Evolutionary conservation across 495 filamentous ascomycete species (phyloP), one percentile per base, ranked within the genome.

Genomic region (Penicillium argentinense): DNA sequence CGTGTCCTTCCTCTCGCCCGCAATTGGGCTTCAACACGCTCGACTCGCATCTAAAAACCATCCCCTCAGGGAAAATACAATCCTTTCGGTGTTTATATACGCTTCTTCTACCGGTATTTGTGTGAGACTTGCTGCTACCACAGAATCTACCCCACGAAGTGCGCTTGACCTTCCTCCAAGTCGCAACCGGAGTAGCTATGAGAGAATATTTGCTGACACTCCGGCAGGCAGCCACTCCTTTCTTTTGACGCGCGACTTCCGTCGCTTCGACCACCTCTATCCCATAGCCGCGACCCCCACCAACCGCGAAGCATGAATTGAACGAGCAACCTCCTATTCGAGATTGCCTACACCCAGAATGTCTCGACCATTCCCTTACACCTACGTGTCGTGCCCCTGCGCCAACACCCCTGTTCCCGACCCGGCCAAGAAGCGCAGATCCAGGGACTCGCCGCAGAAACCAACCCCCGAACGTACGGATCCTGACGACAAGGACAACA

Each of bases 331-430:
- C 23, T 21, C 17, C 18, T 13, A 16, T n/a, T 14, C n/a, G 17
- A 13, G n/a, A 33, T 14, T 6, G 9, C 16, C 1, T 17, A 27
- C 26, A 32, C 13, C 19, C 40, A 51, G 6, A 17, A 93, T 92
- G 88, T 81, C 86, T 21, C 78, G 82, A 24, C 76, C 83, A 23
- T 91, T 86, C 54, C 93, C 93, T 11, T 96, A 95, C 71, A 88
- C 87, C 26, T 91, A 87, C 68, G 89, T 97, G 57, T 86, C 89
- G 54, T 98, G 93, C 63, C 89, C 92, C 33, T 98, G 93, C 67
- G 83, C 83, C 44, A 85, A 95, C 21, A 71, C 60, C 9, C 63
- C 73, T 16, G 64, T 75, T 11, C 57, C 73, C 27, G 68, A 69
- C 19, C 67, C 51, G 19, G 62, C 56, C 47, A 68, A 56, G 50